Evolutionary conservation across 1,284 basidiomycete species (phyloP), one percentile per base, ranked within the genome.

Genomic region (Leccinum laetum): DNA sequence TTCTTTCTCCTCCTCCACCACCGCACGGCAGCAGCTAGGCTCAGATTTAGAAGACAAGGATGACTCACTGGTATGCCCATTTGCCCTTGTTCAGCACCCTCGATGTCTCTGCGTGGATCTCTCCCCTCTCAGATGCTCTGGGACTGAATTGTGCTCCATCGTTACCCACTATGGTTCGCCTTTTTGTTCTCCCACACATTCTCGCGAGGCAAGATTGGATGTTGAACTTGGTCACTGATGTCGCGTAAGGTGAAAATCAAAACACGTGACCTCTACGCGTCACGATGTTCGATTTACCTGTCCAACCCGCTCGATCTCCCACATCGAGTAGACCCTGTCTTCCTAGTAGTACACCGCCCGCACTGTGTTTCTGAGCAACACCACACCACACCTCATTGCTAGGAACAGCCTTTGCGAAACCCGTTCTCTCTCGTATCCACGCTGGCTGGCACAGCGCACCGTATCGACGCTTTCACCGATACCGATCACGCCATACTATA

Each of bases 321-420:
- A 60, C 39, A 24, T 41, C 14, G 5, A 56, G 16, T 9, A 60
- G 61, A 21, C 21, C 39, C 29, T 16, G 3, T 37, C 52, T 18
- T 14, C 18, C 9, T 4, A 62, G 14, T 41, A 16, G 41, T 46
- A 88, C 90, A 75, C 92, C 94, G 76, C 92, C 92, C 1, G 83
- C 70, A 0, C 72, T 21, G 70, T 60, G 62, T 62, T 62, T 57
- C 53, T 49, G 2, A 49, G 13, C 37, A 44, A 32, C 9, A 60
- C 14, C 4, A 2, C 44, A 49, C 10, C 16, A 8, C 37, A 52
- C 21, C 16, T 10, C 26, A 18, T 26, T 32, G 56, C 37, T 39
- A 16, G 9, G 44, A 52, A 61, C 35, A 60, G 49, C 62, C 56
- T 24, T 24, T 44, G 67, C 41, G 32, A 8, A 2, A 6, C 57